These are phyloP conservation scores for Vanrija pseudolonga DNA, from an alignment of 1,284 basidiomycete species.

Conservation along the genomic window DNA sequence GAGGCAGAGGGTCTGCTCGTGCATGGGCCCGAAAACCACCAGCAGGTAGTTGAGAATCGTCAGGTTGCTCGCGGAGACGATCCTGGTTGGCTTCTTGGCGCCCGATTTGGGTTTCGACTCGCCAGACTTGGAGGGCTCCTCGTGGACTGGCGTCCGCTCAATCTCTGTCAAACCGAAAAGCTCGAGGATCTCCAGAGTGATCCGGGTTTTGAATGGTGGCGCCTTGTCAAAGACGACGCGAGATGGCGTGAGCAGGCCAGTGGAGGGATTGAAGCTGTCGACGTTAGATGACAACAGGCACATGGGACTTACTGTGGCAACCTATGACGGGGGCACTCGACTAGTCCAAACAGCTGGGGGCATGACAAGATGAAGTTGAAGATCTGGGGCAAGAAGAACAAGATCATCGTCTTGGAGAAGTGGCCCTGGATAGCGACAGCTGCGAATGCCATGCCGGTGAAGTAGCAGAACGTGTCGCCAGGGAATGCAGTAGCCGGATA, in stretches of 20 bases:
- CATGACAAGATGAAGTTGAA: conserved; percentile 95
- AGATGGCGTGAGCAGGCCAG: conserved; percentile 71
- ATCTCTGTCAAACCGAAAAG: conserved; percentile 65
- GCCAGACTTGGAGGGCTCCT: background rate
- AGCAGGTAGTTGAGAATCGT: conserved; percentile 83
- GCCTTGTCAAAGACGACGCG: conserved; percentile 59
- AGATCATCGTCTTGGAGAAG: conserved; percentile 90
- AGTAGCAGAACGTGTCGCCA: conserved; percentile 96
- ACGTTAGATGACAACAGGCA: background rate
- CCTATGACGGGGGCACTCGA: conserved; percentile 89
- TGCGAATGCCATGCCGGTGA: conserved; percentile 95
- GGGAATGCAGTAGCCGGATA: conserved; percentile 93
- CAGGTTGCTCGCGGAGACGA: conserved; percentile 73
- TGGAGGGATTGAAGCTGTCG: conserved; percentile 65
- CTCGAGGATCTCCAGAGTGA: conserved; percentile 61
- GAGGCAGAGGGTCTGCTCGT: conserved; percentile 69
- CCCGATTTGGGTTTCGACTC: background rate
- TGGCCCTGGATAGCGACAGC: conserved; percentile 95
- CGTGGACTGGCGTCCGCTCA: conserved; percentile 55
- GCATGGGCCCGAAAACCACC: conserved; percentile 71
- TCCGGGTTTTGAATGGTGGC: conserved; percentile 54
- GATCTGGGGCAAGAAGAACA: conserved; percentile 97
- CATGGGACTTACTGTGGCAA: conserved; percentile 66
- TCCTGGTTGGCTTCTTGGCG: conserved; percentile 24
- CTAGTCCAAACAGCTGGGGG: conserved; percentile 90